These are phyloP conservation scores for Aspergillus taichungensis DNA, from an alignment of 495 filamentous ascomycete species.

Conservation along the genomic window DNA sequence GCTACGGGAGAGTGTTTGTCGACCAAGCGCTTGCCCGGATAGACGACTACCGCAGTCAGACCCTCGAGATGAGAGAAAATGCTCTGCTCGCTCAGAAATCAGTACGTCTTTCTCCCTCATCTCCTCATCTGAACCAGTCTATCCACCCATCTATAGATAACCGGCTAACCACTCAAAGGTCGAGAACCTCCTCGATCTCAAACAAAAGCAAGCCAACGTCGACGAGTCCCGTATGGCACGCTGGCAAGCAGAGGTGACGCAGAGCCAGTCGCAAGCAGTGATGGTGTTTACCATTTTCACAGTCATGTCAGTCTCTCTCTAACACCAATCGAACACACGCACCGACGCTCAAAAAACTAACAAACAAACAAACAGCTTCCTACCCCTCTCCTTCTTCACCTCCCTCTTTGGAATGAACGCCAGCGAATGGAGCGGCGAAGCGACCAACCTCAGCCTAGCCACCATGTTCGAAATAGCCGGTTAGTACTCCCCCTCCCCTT, in stretches of 20 bases:
- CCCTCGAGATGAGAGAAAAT: slow-evolving; percentile 51
- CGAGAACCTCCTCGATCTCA: slow-evolving; percentile 58
- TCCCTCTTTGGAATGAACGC: slow-evolving; percentile 59
- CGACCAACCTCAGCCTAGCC: slow-evolving; percentile 19
- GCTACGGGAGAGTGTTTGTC: slow-evolving; percentile 32
- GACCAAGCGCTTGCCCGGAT: slow-evolving; percentile 44
- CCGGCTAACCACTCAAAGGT: slow-evolving; percentile 27
- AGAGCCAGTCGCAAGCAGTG: slow-evolving; percentile 52
- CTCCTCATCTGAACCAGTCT: background rate
- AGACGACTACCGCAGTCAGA: slow-evolving; percentile 46
- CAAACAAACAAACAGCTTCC: slow-evolving; percentile 30
- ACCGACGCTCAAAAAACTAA: background rate
- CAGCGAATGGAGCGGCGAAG: slow-evolving; percentile 48
- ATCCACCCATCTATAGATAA: background rate
- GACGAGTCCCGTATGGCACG: slow-evolving; percentile 58
- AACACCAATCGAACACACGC: slow-evolving; percentile 28
- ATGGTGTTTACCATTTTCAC: slow-evolving; percentile 67
- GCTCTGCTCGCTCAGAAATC: slow-evolving; percentile 34
- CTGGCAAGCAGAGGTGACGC: slow-evolving; percentile 53
- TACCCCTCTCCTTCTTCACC: slow-evolving; percentile 60
- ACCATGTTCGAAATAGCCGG: slow-evolving; percentile 31
- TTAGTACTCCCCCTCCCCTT: slow-evolving; percentile 1
- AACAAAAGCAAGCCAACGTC: slow-evolving; percentile 60
- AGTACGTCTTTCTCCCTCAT: slow-evolving; percentile 7
- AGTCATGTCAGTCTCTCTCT: slow-evolving; percentile 48